These are phyloP conservation scores for Annona cherimola DNA, from an alignment of 164 flowering plant species.

Conservation along the genomic window DNA sequence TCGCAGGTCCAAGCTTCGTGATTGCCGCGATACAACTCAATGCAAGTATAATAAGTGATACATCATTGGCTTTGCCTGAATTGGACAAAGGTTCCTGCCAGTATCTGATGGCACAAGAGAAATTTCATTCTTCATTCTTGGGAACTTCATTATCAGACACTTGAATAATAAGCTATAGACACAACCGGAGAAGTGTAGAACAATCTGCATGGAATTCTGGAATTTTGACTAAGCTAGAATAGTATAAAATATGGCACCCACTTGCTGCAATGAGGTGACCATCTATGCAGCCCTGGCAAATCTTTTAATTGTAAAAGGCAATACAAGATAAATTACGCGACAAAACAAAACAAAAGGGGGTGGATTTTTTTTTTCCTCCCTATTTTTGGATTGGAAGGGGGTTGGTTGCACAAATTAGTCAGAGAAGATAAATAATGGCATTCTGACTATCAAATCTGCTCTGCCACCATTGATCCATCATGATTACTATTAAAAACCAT, in stretches of 20 bases:
- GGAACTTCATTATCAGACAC: constrained; percentile 6
- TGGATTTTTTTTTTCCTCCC: too few species aligned
- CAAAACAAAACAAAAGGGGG: too few species aligned
- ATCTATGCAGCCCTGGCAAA: background rate
- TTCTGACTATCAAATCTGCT: too few species aligned
- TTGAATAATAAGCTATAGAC: background rate
- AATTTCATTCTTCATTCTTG: constrained; percentile 4
- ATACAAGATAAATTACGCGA: background rate
- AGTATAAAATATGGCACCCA: background rate
- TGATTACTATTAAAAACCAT: too few species aligned
- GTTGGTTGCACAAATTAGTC: too few species aligned
- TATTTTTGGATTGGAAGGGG: too few species aligned
- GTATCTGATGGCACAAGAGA: constrained; percentile 30
- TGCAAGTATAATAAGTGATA: constrained; percentile 76
- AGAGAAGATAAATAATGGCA: too few species aligned
- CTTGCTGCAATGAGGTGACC: background rate
- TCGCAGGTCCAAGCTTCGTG: constrained; percentile 85
- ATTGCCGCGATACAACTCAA: constrained; percentile 77
- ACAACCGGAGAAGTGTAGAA: background rate
- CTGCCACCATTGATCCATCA: too few species aligned
- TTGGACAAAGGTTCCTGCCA: constrained; percentile 32
- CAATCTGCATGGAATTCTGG: background rate
- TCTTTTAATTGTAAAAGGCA: background rate
- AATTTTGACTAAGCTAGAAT: background rate
- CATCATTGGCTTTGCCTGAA: constrained; percentile 55